Base-by-base conservation (phyloP, 148 eudicot genomes). In the Talinum fruticosum region DNA sequence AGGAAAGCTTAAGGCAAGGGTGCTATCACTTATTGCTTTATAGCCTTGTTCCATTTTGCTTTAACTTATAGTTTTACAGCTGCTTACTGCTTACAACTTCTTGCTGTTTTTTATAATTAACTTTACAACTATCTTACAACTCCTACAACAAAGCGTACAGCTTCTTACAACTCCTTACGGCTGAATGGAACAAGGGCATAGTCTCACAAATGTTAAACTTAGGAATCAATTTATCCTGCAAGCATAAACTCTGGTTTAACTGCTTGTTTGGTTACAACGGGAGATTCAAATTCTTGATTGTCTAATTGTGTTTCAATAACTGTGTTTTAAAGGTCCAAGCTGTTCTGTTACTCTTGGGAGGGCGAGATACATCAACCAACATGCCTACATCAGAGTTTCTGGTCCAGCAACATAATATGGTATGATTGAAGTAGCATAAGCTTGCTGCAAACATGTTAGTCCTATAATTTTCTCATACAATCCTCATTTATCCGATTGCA, bases 321-420 rank as follows among this genome's bases (percentile, higher is more conserved):
- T 69, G 71, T 51, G 24, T 44, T 66, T 66, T 76, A 38, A 77
- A 91, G 97, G 97, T 89, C 76, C 93, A 91, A 81, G 97, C 97
- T 38, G 90, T 91, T 65, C 74, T 91, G 71, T 79, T 88, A 75
- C 91, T 91, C 30, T 82, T 91, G 84, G 97, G 93, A 72, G 89
- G 91, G 41, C 71, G 62, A 67, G 93, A 91, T 32, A 73, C 82
- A 15, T 87, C 89, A 44, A 69, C 78, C 32, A 85, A 54, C 28
- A 79, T 87, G 65, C 84, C 87, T 64, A 76, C 81, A 47, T 82
- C 88, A 74, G 86, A 83, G 53, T 82, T 70, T 77, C 54, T 78
- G 64, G 72, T 78, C 66, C 82, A 85, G 34, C 88, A 75, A 64
- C 85, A 75, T 71, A 80, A 80, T 75, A 71, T 66, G 85, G 88